phyloP scores from a whole-genome alignment of 768 basidiomycete species.

The Podaxis pistillaris region DNA sequence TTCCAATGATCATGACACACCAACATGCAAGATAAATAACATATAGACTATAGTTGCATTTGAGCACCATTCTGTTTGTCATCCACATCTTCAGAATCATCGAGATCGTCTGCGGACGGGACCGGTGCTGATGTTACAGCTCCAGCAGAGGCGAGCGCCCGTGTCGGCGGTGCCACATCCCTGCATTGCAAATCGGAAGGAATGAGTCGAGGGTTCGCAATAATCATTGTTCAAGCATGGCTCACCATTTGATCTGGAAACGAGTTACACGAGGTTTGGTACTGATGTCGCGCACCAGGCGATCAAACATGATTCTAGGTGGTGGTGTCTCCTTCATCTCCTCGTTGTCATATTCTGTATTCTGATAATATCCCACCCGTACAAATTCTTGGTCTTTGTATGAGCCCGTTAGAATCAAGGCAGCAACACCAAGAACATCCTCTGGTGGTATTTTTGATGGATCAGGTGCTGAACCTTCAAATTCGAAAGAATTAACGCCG shows the following conservation, averaged over 20 bases:
- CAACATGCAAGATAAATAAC: neutral
- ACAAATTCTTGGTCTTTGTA: conserved; percentile 99
- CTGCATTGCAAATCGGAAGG: conserved; percentile 31
- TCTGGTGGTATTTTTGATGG: conserved; percentile 82
- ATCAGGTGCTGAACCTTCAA: conserved; percentile 83
- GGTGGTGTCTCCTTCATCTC: conserved; percentile 82
- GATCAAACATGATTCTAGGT: conserved; percentile 67
- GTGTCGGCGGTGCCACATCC: conserved; percentile 56
- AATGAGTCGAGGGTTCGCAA: neutral
- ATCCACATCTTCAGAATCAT: conserved; percentile 33
- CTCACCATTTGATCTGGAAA: conserved; percentile 85
- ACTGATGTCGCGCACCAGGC: conserved; percentile 83
- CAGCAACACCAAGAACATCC: conserved; percentile 94
- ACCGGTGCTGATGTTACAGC: conserved; percentile 73
- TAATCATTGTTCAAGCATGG: conserved; percentile 5
- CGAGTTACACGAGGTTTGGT: conserved; percentile 92
- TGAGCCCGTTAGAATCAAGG: conserved; percentile 93
- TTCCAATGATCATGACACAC: conserved; percentile 3
- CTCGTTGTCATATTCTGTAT: conserved; percentile 96
- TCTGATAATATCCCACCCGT: conserved; percentile 99
- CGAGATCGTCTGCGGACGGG: conserved; percentile 69
- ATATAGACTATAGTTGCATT: conserved; percentile 5
- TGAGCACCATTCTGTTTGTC: conserved; percentile 12
- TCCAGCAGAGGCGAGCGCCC: conserved; percentile 43
- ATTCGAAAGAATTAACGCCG: conserved; percentile 98